Conservation (phyloP, 2,329 filamentous ascomycete genomes). For the Sporothrix euskadiensis region DNA sequence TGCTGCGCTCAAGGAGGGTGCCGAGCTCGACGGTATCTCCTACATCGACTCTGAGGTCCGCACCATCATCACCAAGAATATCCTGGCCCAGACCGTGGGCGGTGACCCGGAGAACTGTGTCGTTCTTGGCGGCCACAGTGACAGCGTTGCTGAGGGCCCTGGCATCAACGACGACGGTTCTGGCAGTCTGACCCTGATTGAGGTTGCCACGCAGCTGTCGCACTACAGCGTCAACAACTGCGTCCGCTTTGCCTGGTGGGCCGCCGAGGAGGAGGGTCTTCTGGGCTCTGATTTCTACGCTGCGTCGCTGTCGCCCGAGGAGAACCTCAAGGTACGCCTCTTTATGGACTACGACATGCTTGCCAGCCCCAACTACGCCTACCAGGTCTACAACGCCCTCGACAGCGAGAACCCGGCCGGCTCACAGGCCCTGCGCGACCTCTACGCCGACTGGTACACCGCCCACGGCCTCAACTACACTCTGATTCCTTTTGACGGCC, state of each 20-base stretch:
- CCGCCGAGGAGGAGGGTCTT: constrained; percentile 66
- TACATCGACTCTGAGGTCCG: constrained; percentile 61
- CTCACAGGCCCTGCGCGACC: constrained; percentile 66
- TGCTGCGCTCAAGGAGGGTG: constrained; percentile 53
- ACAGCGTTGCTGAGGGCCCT: constrained; percentile 62
- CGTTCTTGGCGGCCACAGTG: constrained; percentile 65
- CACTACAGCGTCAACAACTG: constrained; percentile 63
- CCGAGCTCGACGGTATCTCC: constrained; percentile 55
- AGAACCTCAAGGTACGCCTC: constrained; percentile 63
- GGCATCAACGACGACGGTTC: constrained; percentile 80
- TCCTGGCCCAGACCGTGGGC: constrained; percentile 61
- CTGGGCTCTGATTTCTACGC: constrained; percentile 65
- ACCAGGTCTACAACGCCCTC: constrained; percentile 70
- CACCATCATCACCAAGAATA: constrained; percentile 57
- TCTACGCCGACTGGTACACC: constrained; percentile 69
- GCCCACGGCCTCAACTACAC: constrained; percentile 64
- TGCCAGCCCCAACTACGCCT: constrained; percentile 65
- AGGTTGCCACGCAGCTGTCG: constrained; percentile 61
- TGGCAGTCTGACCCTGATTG: constrained; percentile 62
- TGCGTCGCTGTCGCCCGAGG: constrained; percentile 53
- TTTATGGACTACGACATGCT: constrained; percentile 74
- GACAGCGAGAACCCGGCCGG: constrained; percentile 70
- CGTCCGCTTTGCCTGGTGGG: constrained; percentile 68
- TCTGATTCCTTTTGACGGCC: constrained; percentile 73
- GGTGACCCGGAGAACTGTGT: constrained; percentile 65